Evolutionary conservation across 2,329 filamentous ascomycete genomes (phyloP).

Genomic region (Elsinoe batatas): DNA sequence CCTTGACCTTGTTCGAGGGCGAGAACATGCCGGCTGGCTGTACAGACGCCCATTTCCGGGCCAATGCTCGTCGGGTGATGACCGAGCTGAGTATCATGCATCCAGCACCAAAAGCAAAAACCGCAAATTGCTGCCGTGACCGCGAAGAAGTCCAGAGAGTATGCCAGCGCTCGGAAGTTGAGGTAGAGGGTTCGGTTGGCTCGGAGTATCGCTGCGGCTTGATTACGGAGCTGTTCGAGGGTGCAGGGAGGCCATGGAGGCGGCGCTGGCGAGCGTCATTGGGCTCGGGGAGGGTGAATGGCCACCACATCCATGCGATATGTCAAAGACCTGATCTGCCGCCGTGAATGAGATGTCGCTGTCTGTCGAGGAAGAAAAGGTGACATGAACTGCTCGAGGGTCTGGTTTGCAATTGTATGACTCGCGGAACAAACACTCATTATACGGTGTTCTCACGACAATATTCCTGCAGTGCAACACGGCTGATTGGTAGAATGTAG

Average conservation of each 20-base stretch:
- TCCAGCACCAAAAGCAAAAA: slow-evolving; percentile 64
- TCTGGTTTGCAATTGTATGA: not conserved
- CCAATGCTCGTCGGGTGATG: slow-evolving; percentile 54
- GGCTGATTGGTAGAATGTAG: too few relatives aligned
- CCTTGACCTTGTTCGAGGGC: slow-evolving; percentile 44
- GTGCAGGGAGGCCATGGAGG: not conserved
- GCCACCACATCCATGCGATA: slow-evolving; percentile 6
- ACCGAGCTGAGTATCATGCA: slow-evolving; percentile 65
- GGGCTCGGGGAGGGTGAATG: slow-evolving; percentile 8
- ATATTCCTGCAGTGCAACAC: too few relatives aligned
- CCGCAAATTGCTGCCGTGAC: slow-evolving; percentile 24
- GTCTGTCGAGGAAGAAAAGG: not conserved
- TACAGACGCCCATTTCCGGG: slow-evolving; percentile 50
- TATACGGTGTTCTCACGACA: too few relatives aligned
- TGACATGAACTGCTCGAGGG: not conserved
- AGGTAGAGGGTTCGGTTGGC: not conserved
- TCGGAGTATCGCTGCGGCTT: slow-evolving; percentile 4
- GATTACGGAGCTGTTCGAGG: not conserved
- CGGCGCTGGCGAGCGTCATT: slow-evolving; percentile 1
- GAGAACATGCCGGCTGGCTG: slow-evolving; percentile 61
- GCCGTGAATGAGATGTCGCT: not conserved
- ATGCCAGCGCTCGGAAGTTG: slow-evolving; percentile 8
- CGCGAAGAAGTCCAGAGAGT: slow-evolving; percentile 17
- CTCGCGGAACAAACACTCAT: too few relatives aligned
- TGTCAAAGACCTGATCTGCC: not conserved